Conservation (phyloP, 2,329 filamentous ascomycete species). For the Xylariaceae sp. region DNA sequence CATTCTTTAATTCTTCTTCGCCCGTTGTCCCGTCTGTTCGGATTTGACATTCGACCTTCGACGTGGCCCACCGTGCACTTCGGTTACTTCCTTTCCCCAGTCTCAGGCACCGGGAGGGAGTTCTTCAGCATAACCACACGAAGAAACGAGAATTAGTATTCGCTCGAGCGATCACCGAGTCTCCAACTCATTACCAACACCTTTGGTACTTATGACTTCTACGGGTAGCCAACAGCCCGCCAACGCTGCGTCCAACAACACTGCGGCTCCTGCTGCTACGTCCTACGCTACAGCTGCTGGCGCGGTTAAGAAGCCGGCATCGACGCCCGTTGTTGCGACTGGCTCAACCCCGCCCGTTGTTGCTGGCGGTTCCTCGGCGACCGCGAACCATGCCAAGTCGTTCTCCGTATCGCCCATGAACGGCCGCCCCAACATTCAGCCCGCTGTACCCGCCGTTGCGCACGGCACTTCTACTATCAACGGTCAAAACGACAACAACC, state of each 20-base stretch:
- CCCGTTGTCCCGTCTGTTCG: slow-evolving; percentile 19
- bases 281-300: slow-evolving; percentile 65
- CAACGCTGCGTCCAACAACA: slow-evolving; percentile 53
- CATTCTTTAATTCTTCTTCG: slow-evolving; percentile 20
- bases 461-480: slow-evolving; percentile 62
- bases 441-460: slow-evolving; percentile 60
- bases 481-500: slow-evolving; percentile 64
- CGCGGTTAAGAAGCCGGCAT: slow-evolving; percentile 57
- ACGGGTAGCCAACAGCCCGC: slow-evolving; percentile 50
- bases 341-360: slow-evolving; percentile 50
- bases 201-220: slow-evolving; percentile 54
- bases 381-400: slow-evolving; percentile 57
- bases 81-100: slow-evolving; percentile 20
- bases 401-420: slow-evolving; percentile 75
- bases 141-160: slow-evolving; percentile 10
- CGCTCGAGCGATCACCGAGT: slow-evolving; percentile 1
- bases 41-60: slow-evolving; percentile 31
- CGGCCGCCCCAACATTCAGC: slow-evolving; percentile 68
- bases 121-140: slow-evolving; percentile 21
- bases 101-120: slow-evolving; percentile 12
- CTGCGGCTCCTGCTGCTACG: slow-evolving; percentile 50
- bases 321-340: slow-evolving; percentile 56
- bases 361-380: slow-evolving; percentile 50
- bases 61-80: slow-evolving; percentile 14
- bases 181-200: slow-evolving; percentile 21